Percentiles rank a stretch among this genome's conserved stretches.
phyloP scores from a whole-genome alignment of 371 early-diverging fungal species.

The Syncephalis fuscata region DNA sequence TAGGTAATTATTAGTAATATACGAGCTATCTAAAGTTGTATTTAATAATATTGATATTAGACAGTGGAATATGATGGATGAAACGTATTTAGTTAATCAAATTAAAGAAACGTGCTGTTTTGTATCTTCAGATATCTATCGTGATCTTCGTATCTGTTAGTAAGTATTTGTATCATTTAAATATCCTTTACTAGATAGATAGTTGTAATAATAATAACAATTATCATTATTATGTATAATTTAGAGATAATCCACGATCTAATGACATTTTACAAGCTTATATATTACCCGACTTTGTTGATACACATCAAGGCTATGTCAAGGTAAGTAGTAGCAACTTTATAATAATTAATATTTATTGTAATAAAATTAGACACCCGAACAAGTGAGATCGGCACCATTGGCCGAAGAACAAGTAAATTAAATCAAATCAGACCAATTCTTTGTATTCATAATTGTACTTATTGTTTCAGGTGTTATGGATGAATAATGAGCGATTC shows the following conservation, averaged over 20 bases:
- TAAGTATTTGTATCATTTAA: conserved; percentile 8
- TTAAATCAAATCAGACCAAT: too few relatives aligned
- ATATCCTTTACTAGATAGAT: too few relatives aligned
- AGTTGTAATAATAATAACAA: neutral
- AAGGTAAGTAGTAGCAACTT: conserved; percentile 8
- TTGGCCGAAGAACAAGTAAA: too few relatives aligned
- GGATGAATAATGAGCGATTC: conserved; percentile 72
- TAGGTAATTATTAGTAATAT: conserved; percentile 17
- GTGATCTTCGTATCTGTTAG: conserved; percentile 47
- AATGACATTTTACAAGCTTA: conserved; percentile 51
- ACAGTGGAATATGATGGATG: conserved; percentile 87
- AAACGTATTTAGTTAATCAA: conserved; percentile 62
- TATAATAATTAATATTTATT: neutral
- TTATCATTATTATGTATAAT: neutral
- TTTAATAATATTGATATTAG: conserved; percentile 8
- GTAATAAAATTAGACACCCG: neutral
- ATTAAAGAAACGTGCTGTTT: conserved; percentile 74
- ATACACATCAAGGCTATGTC: conserved; percentile 38
- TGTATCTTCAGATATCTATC: conserved; percentile 43
- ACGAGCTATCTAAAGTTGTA: neutral
- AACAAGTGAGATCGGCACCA: neutral
- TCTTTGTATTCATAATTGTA: too few relatives aligned
- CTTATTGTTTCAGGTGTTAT: too few relatives aligned
- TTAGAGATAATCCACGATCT: conserved; percentile 16
- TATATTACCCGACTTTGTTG: conserved; percentile 60